phyloP scores from a whole-genome alignment of 305 asterid species.

The Fraxinus angustifolia region DNA sequence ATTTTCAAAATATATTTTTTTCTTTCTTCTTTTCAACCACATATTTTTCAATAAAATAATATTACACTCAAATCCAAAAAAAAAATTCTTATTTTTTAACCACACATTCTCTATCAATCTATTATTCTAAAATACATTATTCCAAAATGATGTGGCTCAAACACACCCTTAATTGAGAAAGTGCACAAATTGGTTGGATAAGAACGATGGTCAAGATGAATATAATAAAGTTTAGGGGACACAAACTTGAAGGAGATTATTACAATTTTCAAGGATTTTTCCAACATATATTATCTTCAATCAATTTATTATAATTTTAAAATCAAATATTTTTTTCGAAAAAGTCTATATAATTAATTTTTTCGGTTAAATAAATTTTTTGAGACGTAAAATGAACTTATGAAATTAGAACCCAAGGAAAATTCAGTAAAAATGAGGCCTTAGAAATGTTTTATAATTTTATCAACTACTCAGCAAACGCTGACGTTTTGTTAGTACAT shows the following conservation, averaged over 20 bases:
- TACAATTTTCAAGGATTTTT: not conserved
- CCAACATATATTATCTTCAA: not conserved
- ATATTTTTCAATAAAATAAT: too few species aligned
- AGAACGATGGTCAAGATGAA: not conserved
- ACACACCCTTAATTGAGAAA: not conserved
- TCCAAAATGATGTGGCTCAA: too few species aligned
- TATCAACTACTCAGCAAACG: not conserved
- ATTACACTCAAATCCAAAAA: too few species aligned
- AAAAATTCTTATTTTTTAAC: too few species aligned
- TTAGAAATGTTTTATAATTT: not conserved
- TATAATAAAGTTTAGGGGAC: not conserved
- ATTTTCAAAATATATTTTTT: too few species aligned
- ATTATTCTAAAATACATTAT: too few species aligned
- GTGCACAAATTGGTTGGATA: not conserved
- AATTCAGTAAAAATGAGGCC: not conserved
- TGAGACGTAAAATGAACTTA: not conserved
- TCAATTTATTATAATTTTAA: not conserved
- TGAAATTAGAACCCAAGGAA: not conserved
- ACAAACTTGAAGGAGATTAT: not conserved
- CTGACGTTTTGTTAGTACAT: not conserved
- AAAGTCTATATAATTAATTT: too few species aligned
- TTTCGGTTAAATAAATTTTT: too few species aligned
- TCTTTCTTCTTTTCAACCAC: too few species aligned
- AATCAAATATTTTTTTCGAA: not conserved
- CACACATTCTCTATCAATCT: too few species aligned